Evolutionary conservation across 768 basidiomycete genomes (phyloP).

Genomic region (Tricholoma matsutake): DNA sequence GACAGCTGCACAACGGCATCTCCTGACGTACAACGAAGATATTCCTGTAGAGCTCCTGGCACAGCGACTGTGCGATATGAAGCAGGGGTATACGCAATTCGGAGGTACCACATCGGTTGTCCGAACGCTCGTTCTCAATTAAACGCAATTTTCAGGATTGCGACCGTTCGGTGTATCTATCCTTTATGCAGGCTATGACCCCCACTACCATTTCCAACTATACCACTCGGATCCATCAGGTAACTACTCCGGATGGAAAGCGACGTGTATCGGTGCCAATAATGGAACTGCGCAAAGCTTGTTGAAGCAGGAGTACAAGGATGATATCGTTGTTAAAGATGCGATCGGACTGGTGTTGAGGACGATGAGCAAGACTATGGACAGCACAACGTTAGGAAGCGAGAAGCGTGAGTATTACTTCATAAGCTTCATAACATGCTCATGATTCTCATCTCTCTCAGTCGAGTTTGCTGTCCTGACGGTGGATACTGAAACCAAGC

Average conservation of each 20-base stretch:
- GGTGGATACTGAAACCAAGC: constrained; percentile 69
- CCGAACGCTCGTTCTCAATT: background rate
- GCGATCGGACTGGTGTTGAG: constrained; percentile 89
- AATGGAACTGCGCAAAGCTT: constrained; percentile 94
- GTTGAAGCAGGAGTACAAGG: constrained; percentile 98
- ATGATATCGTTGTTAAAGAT: constrained; percentile 87
- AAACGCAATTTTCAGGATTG: constrained; percentile 56
- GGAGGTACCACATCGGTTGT: constrained; percentile 54
- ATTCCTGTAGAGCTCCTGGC: constrained; percentile 97
- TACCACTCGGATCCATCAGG: constrained; percentile 99
- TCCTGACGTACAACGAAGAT: constrained; percentile 92
- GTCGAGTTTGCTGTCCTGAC: constrained; percentile 97
- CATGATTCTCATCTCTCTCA: constrained; percentile 26
- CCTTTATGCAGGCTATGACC: constrained; percentile 95
- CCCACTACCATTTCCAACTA: constrained; percentile 93
- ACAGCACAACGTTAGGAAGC: constrained; percentile 92
- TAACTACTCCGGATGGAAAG: constrained; percentile 98
- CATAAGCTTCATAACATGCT: constrained; percentile 5
- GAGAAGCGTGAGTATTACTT: constrained; percentile 76
- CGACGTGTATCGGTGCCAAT: constrained; percentile 98
- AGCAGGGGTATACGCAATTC: constrained; percentile 97
- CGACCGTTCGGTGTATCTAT: constrained; percentile 98
- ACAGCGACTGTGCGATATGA: constrained; percentile 92
- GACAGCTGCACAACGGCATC: constrained; percentile 83
- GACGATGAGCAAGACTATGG: constrained; percentile 99